A percentile compares a stretch with the other conserved stretches of the same genome.
Evolutionary conservation across 148 eudicot genomes (phyloP).

Genomic region (Euryodendron excelsum): DNA sequence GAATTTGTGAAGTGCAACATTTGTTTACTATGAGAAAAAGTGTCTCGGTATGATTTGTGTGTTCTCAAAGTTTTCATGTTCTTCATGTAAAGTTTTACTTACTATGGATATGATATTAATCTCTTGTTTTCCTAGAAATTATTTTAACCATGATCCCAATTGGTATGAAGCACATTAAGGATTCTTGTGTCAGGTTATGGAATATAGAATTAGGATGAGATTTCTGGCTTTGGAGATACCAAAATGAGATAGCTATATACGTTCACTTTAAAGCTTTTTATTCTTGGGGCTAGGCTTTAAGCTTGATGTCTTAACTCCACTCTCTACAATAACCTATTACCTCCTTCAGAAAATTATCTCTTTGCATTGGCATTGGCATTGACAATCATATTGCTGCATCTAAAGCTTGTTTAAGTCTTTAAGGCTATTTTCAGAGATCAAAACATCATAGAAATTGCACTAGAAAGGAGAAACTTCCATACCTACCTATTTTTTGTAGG

Average conservation of each 20-base stretch:
- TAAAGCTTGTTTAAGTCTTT: too few species aligned
- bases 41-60: not conserved
- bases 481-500: too few species aligned
- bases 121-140: not conserved
- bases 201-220: too few species aligned
- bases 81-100: not conserved
- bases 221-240: not conserved
- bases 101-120: not conserved
- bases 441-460: too few species aligned
- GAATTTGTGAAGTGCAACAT: not conserved
- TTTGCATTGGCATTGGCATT: too few species aligned
- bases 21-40: not conserved
- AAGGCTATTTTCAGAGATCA: too few species aligned
- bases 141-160: not conserved
- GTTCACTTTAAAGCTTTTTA: not conserved
- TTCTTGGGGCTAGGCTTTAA: not conserved
- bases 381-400: too few species aligned
- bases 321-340: too few species aligned
- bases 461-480: too few species aligned
- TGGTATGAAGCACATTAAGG: not conserved
- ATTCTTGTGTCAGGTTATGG: not conserved
- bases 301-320: too few species aligned
- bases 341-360: too few species aligned
- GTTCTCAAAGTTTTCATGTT: not conserved
- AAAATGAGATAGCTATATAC: not conserved